These are phyloP conservation scores for Cladophialophora carrionii DNA, from an alignment of 2,329 filamentous ascomycete species.

Conservation along the genomic window DNA sequence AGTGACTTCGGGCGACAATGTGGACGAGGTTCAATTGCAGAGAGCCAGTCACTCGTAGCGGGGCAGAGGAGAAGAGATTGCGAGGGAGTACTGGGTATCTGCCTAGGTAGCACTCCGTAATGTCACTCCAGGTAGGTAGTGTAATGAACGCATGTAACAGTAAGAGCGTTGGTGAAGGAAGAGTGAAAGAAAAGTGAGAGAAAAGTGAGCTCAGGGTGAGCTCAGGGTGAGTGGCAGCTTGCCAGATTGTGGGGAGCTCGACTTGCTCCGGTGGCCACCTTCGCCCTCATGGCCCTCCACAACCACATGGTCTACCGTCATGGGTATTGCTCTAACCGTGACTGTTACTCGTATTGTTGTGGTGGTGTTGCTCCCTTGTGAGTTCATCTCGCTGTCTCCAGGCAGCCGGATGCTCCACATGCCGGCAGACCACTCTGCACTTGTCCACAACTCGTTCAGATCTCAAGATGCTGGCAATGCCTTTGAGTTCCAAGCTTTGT, in stretches of 20 bases:
- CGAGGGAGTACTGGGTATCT: background rate
- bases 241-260: slow-evolving; percentile 8
- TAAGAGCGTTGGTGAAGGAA: background rate
- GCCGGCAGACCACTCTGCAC: background rate
- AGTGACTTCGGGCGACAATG: background rate
- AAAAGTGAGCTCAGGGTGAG: background rate
- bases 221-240: background rate
- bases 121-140: background rate
- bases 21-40: background rate
- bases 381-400: background rate
- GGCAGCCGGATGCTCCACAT: slow-evolving; percentile 4
- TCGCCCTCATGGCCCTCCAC: slow-evolving; percentile 2
- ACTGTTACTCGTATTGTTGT: background rate
- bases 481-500: background rate
- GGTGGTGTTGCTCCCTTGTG: background rate
- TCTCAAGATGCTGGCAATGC: background rate
- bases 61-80: background rate
- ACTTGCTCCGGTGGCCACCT: background rate
- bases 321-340: background rate
- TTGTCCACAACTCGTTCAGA: background rate
- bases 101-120: too few species aligned
- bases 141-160: background rate
- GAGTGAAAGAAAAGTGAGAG: background rate
- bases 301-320: slow-evolving; percentile 3
- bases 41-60: background rate